Evolutionary conservation across 768 basidiomycete genomes (phyloP).

Genomic region (Podaxis sp.): DNA sequence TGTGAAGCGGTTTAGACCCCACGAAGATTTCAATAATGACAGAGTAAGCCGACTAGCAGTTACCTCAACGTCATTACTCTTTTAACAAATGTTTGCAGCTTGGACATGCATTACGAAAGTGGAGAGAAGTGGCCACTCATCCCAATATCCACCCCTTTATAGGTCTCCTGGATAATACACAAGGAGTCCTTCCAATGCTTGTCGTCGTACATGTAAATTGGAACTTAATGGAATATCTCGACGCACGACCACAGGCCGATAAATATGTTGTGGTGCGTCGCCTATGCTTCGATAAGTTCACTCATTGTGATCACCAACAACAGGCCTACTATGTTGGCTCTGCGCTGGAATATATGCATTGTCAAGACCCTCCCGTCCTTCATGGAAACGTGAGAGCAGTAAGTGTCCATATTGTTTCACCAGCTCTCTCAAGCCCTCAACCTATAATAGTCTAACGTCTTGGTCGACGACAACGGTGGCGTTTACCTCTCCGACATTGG

Average conservation of each 20-base stretch:
- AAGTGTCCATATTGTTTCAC: background rate
- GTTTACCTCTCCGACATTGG: background rate
- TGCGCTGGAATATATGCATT: background rate
- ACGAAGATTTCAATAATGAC: background rate
- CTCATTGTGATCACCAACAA: background rate
- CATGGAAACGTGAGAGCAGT: slow-evolving; percentile 4
- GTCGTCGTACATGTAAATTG: background rate
- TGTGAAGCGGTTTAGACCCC: background rate
- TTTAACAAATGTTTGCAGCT: background rate
- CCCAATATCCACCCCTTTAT: background rate
- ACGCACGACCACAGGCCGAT: background rate
- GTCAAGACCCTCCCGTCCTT: background rate
- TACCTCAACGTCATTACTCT: too few relatives aligned
- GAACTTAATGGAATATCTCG: background rate
- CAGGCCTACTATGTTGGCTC: background rate
- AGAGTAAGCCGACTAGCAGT: too few relatives aligned
- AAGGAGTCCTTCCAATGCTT: background rate
- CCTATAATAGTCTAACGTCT: background rate
- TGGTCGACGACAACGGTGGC: background rate
- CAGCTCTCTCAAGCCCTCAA: background rate
- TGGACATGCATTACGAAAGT: background rate
- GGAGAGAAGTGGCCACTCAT: background rate
- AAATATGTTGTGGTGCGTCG: background rate
- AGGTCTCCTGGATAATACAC: background rate
- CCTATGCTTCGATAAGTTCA: too few relatives aligned